These are phyloP conservation scores for Jaltomata sinuosa DNA, from an alignment of 257 asterid species.

Conservation along the genomic window DNA sequence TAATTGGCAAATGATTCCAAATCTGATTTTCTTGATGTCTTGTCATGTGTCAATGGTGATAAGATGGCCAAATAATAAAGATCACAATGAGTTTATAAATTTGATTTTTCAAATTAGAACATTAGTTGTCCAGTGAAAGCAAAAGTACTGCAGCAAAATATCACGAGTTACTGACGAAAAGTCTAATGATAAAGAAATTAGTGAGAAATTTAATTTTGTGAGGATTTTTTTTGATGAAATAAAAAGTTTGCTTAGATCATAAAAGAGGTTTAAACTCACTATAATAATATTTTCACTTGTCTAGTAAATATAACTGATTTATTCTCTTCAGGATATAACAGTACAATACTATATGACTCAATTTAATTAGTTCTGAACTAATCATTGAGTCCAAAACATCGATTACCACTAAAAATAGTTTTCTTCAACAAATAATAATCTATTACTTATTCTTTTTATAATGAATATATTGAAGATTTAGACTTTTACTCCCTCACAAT, in stretches of 20 bases:
- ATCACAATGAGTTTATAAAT: neutral
- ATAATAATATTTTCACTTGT: neutral
- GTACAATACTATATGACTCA: neutral
- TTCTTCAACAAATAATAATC: neutral
- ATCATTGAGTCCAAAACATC: neutral
- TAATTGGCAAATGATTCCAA: neutral
- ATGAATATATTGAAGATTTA: neutral
- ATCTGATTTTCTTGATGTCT: neutral
- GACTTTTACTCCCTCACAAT: neutral
- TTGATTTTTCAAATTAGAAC: neutral
- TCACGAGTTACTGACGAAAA: neutral
- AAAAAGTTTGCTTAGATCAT: neutral
- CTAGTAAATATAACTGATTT: no score
- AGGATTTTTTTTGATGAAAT: neutral
- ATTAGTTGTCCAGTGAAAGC: neutral
- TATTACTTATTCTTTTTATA: neutral
- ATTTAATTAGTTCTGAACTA: neutral
- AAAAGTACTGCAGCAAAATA: neutral
- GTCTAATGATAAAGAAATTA: neutral
- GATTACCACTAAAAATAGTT: neutral
- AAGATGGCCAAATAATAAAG: neutral
- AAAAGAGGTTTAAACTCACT: neutral
- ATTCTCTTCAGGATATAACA: neutral
- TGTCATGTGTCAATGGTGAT: neutral
- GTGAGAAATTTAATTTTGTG: neutral